A percentile compares a stretch with the other conserved stretches of the same genome.
phyloP scores from a whole-genome alignment of 1,139 yeast genomes.

The Hemisphaericaspora xylanilytica region DNA sequence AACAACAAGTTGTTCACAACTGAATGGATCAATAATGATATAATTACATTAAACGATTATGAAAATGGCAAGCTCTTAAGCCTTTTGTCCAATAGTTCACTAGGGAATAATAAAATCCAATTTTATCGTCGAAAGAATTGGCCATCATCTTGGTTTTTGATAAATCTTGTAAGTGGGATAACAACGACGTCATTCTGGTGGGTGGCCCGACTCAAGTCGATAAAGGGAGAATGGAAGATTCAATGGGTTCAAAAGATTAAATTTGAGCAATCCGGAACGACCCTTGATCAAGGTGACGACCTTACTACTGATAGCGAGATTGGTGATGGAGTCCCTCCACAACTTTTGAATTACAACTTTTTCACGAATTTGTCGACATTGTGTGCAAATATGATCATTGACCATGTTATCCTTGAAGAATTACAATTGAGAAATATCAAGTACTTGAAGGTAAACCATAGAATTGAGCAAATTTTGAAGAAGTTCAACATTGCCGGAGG shows the following conservation, averaged over 20 bases:
- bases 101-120: slow-evolving; percentile 29
- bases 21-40: slow-evolving; percentile 64
- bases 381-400: slow-evolving; percentile 59
- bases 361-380: slow-evolving; percentile 49
- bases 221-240: slow-evolving; percentile 63
- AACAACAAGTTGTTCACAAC: slow-evolving; percentile 57
- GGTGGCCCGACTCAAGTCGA: slow-evolving; percentile 61
- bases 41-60: slow-evolving; percentile 45
- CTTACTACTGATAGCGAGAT: slow-evolving; percentile 5
- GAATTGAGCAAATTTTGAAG: slow-evolving; percentile 9
- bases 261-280: slow-evolving; percentile 12
- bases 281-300: neutral
- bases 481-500: slow-evolving; percentile 15
- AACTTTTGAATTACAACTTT: slow-evolving; percentile 44
- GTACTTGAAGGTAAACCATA: slow-evolving; percentile 25
- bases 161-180: slow-evolving; percentile 44
- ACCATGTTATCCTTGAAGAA: slow-evolving; percentile 64
- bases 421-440: slow-evolving; percentile 42
- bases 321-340: slow-evolving; percentile 15
- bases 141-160: slow-evolving; percentile 73
- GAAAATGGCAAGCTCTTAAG: slow-evolving; percentile 30
- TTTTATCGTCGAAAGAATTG: slow-evolving; percentile 63
- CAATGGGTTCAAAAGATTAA: slow-evolving; percentile 43
- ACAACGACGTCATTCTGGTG: slow-evolving; percentile 55
- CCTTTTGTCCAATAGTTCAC: slow-evolving; percentile 5